A percentile compares a stretch with the other conserved stretches of the same genome.
Conservation (phyloP, 1,284 basidiomycete genomes). For the Boletus smithii region DNA sequence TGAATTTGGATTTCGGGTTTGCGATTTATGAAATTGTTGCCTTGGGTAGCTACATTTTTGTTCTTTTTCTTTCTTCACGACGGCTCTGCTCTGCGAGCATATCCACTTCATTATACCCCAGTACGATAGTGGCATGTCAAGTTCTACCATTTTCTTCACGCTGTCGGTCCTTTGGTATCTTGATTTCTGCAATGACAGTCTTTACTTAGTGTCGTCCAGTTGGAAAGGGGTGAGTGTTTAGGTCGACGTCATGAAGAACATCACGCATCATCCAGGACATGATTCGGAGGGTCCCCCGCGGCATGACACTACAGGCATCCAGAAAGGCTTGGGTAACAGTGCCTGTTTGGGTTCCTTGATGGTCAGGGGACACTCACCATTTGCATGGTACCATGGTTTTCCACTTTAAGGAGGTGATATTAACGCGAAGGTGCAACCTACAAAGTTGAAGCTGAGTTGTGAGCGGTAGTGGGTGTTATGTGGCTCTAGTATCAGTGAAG, state of each 20-base stretch:
- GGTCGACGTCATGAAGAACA: not conserved
- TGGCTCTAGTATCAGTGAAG: not conserved
- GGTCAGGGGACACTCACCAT: slow-evolving; percentile 4
- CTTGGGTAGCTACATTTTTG: not conserved
- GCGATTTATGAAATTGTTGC: not conserved
- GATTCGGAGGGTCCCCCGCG: no score
- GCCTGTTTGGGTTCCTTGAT: not conserved
- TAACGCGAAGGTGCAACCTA: not conserved
- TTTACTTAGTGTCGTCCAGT: not conserved
- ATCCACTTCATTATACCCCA: not conserved
- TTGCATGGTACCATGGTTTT: not conserved
- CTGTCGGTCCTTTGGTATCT: not conserved
- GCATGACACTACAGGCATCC: not conserved
- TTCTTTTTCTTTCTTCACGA: not conserved
- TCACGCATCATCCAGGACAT: not conserved
- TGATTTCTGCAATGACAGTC: not conserved
- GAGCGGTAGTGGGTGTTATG: not conserved
- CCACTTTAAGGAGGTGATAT: not conserved
- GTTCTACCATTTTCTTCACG: slow-evolving; percentile 4
- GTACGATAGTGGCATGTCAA: not conserved
- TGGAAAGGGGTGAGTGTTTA: no score
- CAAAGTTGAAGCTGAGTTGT: not conserved
- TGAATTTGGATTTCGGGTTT: not conserved
- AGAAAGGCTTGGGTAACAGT: not conserved
- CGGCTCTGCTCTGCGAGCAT: not conserved